phyloP scores from a whole-genome alignment of 306 rosid genomes.

The Cyclanthera cordifolia region DNA sequence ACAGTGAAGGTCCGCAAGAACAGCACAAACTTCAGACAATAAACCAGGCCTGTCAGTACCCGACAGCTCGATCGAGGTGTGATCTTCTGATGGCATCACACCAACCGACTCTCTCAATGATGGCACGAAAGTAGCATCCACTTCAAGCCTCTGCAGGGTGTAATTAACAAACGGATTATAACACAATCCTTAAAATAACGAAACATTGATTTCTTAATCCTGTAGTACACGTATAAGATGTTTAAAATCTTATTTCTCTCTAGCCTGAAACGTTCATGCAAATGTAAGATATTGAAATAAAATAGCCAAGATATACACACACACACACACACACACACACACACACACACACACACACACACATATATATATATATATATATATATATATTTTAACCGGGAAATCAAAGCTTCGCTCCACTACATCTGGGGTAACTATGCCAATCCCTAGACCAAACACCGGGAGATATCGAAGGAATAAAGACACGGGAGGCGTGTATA shows the following conservation, averaged over 20 bases:
- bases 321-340: too few relatives aligned
- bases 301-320: too few relatives aligned
- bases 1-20: slow-evolving; percentile 79
- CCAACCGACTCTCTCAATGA: slow-evolving; percentile 78
- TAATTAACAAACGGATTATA: not conserved
- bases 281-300: not conserved
- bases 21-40: slow-evolving; percentile 88
- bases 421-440: too few relatives aligned
- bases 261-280: not conserved
- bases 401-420: too few relatives aligned
- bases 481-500: too few relatives aligned
- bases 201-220: not conserved
- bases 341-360: too few relatives aligned
- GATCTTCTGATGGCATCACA: slow-evolving; percentile 75
- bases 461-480: too few relatives aligned
- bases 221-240: not conserved
- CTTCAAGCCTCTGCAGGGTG: slow-evolving; percentile 57
- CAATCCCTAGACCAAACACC: too few relatives aligned
- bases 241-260: not conserved
- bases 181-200: not conserved
- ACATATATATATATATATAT: too few relatives aligned
- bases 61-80: slow-evolving; percentile 79
- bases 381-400: too few relatives aligned
- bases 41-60: slow-evolving; percentile 94
- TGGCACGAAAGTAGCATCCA: slow-evolving; percentile 53